Base-by-base conservation (phyloP, 257 asterid genomes). In the Avicennia marina region DNA sequence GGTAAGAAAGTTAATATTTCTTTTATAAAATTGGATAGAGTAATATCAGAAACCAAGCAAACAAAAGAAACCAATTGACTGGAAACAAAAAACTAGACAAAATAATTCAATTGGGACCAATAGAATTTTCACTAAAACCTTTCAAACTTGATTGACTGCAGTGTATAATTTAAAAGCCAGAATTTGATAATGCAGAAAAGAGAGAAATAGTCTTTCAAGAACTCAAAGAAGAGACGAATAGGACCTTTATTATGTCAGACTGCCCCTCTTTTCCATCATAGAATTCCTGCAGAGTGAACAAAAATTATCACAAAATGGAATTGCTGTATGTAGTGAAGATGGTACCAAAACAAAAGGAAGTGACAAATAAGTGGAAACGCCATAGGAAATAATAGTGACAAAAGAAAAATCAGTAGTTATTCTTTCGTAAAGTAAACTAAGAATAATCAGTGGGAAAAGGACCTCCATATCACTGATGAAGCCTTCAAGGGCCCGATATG, bases 401-500 rank as follows among this genome's bases (percentile, higher is more conserved):
- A 56, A 34, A 44, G 24, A 56, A 31, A n/a, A 43, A 7, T 24
- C 11, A 10, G 5, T 25, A 12, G 11, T 44, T 39, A 25, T 34
- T 50, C 27, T 53, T 51, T 44, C 43, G 17, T 18, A 36, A 36
- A 4, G 10, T 4, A 7, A 36, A 4, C 10, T 36, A 11, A 46
- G 4, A 55, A 9, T 24, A 67, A 10, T 19, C 19, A 27, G 45
- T 44, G 9, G 31, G 48, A 52, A 72, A 56, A 50, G 16, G 49
- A 88, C 98, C 98, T 90, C 90, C 42, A 81, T 26, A 43, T 90
- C 96, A 68, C 20, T 72, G 69, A 79, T 48, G 79, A 85, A 85
- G 69, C 96, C 98, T 62, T 80, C 84, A 58, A 91, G 78, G 33
- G 98, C 84, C 57, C 98, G 91, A 75, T 91, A 91, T 34, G 98